These are phyloP conservation scores for Pisolithus tinctorius DNA, from an alignment of 768 basidiomycete genomes.

Conservation along the genomic window DNA sequence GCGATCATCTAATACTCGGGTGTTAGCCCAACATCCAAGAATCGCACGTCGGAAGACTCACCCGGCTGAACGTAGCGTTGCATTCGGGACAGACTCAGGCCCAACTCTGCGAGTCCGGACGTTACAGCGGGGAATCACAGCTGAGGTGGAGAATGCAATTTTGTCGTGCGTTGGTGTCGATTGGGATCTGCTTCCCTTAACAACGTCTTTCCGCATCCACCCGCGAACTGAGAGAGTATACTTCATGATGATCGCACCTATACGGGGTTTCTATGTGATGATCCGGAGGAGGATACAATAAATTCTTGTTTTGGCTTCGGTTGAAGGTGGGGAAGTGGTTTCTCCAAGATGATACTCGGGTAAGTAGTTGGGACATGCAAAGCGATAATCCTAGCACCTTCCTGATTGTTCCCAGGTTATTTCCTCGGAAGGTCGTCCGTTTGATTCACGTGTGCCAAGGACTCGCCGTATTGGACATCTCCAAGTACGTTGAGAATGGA, in stretches of 20 bases:
- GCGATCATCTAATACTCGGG: constrained; percentile 38
- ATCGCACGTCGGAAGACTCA: no score
- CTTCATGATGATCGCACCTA: constrained; percentile 40
- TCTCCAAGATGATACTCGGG: constrained; percentile 16
- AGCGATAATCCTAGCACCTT: background rate
- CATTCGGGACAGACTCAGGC: no score
- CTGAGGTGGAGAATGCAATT: no score
- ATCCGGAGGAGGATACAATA: constrained; percentile 13
- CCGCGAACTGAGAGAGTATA: constrained; percentile 19
- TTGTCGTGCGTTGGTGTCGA: no score
- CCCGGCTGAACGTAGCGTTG: no score
- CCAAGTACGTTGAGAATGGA: constrained; percentile 35
- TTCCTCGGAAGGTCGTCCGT: constrained; percentile 24
- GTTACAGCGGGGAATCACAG: no score
- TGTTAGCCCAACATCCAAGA: no score
- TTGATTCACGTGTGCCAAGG: constrained; percentile 27
- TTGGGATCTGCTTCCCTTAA: no score
- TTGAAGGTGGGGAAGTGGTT: constrained; percentile 14
- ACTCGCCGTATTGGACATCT: constrained; percentile 41
- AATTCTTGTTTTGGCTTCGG: constrained; percentile 22
- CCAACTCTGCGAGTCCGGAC: no score
- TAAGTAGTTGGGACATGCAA: background rate
- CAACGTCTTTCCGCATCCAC: no score
- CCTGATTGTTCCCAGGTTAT: constrained; percentile 11
- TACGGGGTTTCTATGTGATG: constrained; percentile 23